Evolutionary conservation across 2,329 filamentous ascomycete genomes (phyloP), one percentile per base, ranked within the genome.

Genomic region (Sphaerulina musiva): DNA sequence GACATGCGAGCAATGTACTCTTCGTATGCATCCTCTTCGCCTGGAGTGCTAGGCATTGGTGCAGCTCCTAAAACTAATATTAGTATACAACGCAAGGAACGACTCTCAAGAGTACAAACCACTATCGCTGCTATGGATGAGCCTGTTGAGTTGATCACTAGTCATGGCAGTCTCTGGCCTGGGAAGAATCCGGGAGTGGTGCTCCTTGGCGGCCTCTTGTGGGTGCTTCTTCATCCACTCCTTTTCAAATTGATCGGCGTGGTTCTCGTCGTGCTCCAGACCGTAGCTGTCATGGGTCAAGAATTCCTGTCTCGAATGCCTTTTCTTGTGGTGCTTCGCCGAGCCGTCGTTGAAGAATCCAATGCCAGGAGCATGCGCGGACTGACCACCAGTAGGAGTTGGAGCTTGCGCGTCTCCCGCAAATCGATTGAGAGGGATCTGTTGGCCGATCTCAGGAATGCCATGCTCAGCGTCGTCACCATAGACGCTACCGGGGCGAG

Each of bases 321-420:
- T 82, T 72, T 82, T 89, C 59, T 89, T 84, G 50, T 72, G 68
- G 54, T 78, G 74, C 66, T 91, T 87, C 60, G 51, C 26, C 68
- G 68, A 77, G 67, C 75, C 76, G 59, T 81, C 77, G 54, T 77
- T 76, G 66, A 76, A 78, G 66, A 78, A 80, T 34, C 77, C 78
- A 64, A 79, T 71, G 39, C 75, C 75, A 36, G 73, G 64, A 40
- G 69, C 59, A 54, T 67, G 74, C 46, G 70, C 65, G 48, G 70
- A 62, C 12, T 67, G 65, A 55, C 72, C 75, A 7, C 84, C 85
- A 2, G 83, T 81, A 1, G 91, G 90, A 2, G 91, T 93, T 2
- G 93, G 93, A 11, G 93, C 93, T 74, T 98, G 93, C 8, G 97
- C 93, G 69, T 97, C 92, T 58, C 93, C 93, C 42, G 93, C 88